phyloP scores from a whole-genome alignment of 495 filamentous ascomycete species.

The Oleoguttula mirabilis region DNA sequence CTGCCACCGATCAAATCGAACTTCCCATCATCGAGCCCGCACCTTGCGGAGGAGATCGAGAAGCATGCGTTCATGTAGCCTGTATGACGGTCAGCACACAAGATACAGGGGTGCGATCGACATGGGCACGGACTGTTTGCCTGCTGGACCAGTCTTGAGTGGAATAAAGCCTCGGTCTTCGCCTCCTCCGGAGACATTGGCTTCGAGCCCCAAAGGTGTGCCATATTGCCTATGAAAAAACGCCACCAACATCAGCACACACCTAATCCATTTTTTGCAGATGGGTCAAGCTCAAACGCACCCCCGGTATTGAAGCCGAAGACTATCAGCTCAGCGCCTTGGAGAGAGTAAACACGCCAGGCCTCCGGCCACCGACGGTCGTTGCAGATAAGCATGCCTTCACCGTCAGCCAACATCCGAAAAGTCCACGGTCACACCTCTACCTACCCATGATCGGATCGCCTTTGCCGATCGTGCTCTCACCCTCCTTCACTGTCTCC shows the following conservation, averaged over 20 bases:
- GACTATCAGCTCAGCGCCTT: slow-evolving; percentile 37
- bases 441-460: slow-evolving; percentile 41
- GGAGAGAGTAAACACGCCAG: slow-evolving; percentile 36
- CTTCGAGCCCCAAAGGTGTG: slow-evolving; percentile 35
- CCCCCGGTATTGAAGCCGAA: slow-evolving; percentile 39
- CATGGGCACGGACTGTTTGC: too few species aligned
- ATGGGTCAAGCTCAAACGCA: background rate
- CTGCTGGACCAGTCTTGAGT: slow-evolving; percentile 37
- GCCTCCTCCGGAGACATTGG: slow-evolving; percentile 32
- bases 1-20: slow-evolving; percentile 38
- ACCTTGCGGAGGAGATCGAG: slow-evolving; percentile 34
- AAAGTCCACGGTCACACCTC: too few species aligned
- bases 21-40: slow-evolving; percentile 36
- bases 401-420: too few species aligned
- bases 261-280: too few species aligned
- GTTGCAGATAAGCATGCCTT: slow-evolving; percentile 44
- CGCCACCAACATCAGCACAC: background rate
- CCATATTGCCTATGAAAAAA: slow-evolving; percentile 23
- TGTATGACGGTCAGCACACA: too few species aligned
- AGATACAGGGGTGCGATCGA: too few species aligned
- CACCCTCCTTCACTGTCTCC: slow-evolving; percentile 2
- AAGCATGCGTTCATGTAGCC: slow-evolving; percentile 39
- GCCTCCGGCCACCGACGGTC: slow-evolving; percentile 39
- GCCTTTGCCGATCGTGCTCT: slow-evolving; percentile 25
- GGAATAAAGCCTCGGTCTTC: slow-evolving; percentile 34